A percentile compares a stretch with the other conserved stretches of the same genome.
These are phyloP conservation scores for Rehmannia glutinosa DNA, from an alignment of 257 asterid species.

Conservation along the genomic window DNA sequence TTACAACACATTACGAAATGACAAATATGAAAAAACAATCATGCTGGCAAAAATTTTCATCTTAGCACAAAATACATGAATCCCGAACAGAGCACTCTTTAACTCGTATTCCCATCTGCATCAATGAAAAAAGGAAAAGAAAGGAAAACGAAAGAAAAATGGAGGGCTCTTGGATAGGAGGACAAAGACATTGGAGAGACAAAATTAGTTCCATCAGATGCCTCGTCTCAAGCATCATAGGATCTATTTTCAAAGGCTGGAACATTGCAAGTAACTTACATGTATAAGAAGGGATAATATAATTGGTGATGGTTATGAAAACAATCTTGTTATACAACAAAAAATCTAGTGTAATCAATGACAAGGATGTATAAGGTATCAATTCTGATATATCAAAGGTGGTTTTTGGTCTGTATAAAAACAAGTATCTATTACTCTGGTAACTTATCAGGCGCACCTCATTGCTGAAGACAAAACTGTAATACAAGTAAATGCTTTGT, in stretches of 20 bases:
- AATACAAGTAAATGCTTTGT: not conserved
- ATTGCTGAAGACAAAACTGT: not conserved
- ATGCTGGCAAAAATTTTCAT: not conserved
- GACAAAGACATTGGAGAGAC: not conserved
- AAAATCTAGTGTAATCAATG: not conserved
- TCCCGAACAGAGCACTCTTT: not conserved
- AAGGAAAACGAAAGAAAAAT: not conserved
- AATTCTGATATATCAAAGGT: not conserved
- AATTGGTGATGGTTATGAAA: not conserved
- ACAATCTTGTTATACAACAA: not conserved
- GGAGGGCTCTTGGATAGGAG: not conserved
- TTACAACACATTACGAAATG: not conserved
- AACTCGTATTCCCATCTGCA: not conserved
- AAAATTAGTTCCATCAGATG: not conserved
- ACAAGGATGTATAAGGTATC: not conserved
- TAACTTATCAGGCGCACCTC: not conserved
- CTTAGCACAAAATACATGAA: not conserved
- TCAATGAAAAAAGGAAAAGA: too few relatives aligned
- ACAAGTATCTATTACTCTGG: not conserved
- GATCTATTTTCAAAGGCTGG: not conserved
- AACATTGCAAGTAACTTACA: not conserved
- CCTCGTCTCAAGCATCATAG: not conserved
- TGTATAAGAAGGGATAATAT: not conserved
- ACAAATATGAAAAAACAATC: not conserved
- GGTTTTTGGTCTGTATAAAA: too few relatives aligned